Conservation (phyloP, 2,329 filamentous ascomycete species). For the Fusarium sp. region DNA sequence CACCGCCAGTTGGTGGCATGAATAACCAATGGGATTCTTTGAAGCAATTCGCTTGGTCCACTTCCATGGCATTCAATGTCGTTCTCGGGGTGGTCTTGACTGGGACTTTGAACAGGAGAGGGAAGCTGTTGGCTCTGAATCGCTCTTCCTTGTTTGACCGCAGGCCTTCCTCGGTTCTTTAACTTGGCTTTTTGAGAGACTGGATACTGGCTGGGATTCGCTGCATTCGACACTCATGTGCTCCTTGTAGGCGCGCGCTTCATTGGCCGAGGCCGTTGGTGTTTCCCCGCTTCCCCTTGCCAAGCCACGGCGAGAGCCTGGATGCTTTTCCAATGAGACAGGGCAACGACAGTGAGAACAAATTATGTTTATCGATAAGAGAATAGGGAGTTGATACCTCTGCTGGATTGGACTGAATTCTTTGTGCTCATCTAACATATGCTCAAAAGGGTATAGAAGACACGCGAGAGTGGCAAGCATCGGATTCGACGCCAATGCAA, state of each 20-base stretch:
- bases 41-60: constrained; percentile 2
- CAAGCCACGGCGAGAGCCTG: constrained; percentile 38
- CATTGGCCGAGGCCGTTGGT: constrained; percentile 39
- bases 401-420: constrained; percentile 39
- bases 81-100: constrained; percentile 10
- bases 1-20: constrained; percentile 34
- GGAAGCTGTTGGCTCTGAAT: constrained; percentile 34
- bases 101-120: constrained; percentile 30
- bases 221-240: constrained; percentile 14
- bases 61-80: constrained; percentile 31
- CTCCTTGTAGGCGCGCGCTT: constrained; percentile 37
- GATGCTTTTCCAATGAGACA: constrained; percentile 24
- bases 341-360: constrained; percentile 24
- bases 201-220: constrained; percentile 37
- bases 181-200: constrained; percentile 34
- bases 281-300: constrained; percentile 37
- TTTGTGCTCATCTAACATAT: constrained; percentile 33
- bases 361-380: constrained; percentile 35
- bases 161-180: constrained; percentile 12
- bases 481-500: constrained; percentile 40
- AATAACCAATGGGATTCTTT: constrained; percentile 22
- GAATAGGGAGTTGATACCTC: constrained; percentile 3
- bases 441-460: constrained; percentile 34
- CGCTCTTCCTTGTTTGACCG: constrained; percentile 1
- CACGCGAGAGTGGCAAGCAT: constrained; percentile 34